Conservation (phyloP, 148 eudicot genomes). For the Cornus kousa region DNA sequence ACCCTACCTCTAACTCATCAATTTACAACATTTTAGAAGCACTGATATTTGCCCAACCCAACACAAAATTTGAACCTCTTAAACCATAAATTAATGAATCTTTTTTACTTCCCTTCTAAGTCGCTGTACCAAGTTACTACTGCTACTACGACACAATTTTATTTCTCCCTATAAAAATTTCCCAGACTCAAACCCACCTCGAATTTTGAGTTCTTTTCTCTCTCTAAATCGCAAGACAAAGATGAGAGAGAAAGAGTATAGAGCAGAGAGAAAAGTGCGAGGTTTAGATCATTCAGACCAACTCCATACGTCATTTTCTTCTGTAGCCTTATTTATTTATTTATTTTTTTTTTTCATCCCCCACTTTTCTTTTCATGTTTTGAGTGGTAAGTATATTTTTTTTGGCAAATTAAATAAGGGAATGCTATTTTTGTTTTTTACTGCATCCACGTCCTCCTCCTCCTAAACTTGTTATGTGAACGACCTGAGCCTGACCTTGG, state of each 20-base stretch:
- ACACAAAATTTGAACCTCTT: background rate
- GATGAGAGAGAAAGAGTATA: too few relatives aligned
- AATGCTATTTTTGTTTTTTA: too few relatives aligned
- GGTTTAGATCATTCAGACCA: constrained; percentile 36
- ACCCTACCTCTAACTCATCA: background rate
- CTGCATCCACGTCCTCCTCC: background rate
- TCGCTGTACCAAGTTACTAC: background rate
- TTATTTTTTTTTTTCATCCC: constrained; percentile 13
- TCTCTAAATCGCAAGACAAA: background rate
- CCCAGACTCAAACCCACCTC: constrained; percentile 21
- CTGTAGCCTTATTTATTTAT: constrained; percentile 6
- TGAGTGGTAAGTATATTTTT: too few relatives aligned
- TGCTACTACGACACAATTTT: background rate
- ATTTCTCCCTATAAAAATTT: constrained; percentile 6
- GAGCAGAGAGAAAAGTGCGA: constrained; percentile 9
- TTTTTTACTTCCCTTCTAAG: constrained; percentile 37
- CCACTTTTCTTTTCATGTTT: background rate
- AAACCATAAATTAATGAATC: constrained; percentile 28
- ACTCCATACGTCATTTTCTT: constrained; percentile 39
- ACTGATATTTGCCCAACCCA: background rate
- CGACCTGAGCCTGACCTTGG: background rate
- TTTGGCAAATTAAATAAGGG: too few relatives aligned
- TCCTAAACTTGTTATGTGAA: background rate
- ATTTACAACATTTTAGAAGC: background rate
- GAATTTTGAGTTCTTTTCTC: constrained; percentile 12